These are phyloP conservation scores for Lipomyces starkeyi DNA, from an alignment of 805 yeast genomes.

Conservation along the genomic window DNA sequence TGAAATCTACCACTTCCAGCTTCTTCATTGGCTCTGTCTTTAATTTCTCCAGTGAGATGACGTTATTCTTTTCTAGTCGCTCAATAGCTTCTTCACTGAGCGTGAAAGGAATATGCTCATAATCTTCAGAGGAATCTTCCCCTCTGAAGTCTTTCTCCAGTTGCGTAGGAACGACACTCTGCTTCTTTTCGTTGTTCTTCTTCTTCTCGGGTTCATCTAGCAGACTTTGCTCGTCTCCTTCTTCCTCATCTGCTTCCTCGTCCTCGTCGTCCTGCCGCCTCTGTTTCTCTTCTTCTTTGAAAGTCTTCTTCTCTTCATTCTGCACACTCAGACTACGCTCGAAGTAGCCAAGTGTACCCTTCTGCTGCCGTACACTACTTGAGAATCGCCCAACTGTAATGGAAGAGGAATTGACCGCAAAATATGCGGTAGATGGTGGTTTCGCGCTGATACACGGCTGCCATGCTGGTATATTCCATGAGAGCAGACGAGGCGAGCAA, in stretches of 20 bases:
- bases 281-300: not conserved
- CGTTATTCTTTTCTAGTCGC: constrained; percentile 17
- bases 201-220: not conserved
- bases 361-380: not conserved
- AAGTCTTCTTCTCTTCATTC: not conserved
- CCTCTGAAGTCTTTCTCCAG: not conserved
- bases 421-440: not conserved
- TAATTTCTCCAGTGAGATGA: constrained; percentile 18
- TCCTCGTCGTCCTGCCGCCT: not conserved
- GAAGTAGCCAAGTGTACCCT: not conserved
- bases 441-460: not conserved
- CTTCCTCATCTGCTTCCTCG: not conserved
- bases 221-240: constrained; percentile 1
- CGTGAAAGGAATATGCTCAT: constrained; percentile 7
- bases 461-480: not conserved
- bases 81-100: constrained; percentile 7
- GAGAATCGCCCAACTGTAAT: constrained; percentile 1
- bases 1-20: not conserved
- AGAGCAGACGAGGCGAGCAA: not conserved
- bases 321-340: not conserved
- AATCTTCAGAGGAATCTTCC: not conserved
- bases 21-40: not conserved
- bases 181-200: not conserved
- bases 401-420: not conserved
- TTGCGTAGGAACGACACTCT: not conserved